Percentiles rank a stretch among this genome's conserved stretches.
Evolutionary conservation across 768 basidiomycete species (phyloP).

Genomic region (Boletus eberwhitei): DNA sequence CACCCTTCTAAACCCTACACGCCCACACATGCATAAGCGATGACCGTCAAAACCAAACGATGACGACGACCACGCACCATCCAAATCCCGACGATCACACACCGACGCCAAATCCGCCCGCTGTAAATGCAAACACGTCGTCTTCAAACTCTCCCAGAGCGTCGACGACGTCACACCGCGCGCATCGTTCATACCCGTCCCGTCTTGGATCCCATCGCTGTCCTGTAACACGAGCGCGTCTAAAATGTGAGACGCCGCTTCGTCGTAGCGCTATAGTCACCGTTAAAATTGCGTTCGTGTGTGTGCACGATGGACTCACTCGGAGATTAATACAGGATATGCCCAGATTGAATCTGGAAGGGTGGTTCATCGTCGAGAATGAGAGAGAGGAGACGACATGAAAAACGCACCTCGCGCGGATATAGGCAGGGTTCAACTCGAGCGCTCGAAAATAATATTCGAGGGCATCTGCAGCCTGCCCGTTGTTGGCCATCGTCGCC

Average conservation of each 20-base stretch:
- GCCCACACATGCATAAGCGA: neutral
- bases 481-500: slow-evolving; percentile 90
- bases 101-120: slow-evolving; percentile 71
- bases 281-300: neutral
- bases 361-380: neutral
- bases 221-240: slow-evolving; percentile 90
- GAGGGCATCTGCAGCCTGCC: slow-evolving; percentile 75
- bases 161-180: slow-evolving; percentile 74
- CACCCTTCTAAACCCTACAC: slow-evolving; percentile 13
- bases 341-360: slow-evolving; percentile 83
- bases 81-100: slow-evolving; percentile 71
- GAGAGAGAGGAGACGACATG: neutral
- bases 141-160: slow-evolving; percentile 87
- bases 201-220: slow-evolving; percentile 65
- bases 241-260: slow-evolving; percentile 82
- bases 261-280: slow-evolving; percentile 64
- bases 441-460: slow-evolving; percentile 84
- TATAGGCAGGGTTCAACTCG: slow-evolving; percentile 84
- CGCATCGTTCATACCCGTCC: slow-evolving; percentile 40
- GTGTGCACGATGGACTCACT: slow-evolving; percentile 39
- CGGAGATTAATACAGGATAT: slow-evolving; percentile 88
- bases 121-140: slow-evolving; percentile 77
- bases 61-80: slow-evolving; percentile 39
- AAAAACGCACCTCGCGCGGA: slow-evolving; percentile 69
- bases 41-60: neutral